Evolutionary conservation across 768 basidiomycete species (phyloP), one percentile per base, ranked within the genome.

Genomic region (Russula compacta): DNA sequence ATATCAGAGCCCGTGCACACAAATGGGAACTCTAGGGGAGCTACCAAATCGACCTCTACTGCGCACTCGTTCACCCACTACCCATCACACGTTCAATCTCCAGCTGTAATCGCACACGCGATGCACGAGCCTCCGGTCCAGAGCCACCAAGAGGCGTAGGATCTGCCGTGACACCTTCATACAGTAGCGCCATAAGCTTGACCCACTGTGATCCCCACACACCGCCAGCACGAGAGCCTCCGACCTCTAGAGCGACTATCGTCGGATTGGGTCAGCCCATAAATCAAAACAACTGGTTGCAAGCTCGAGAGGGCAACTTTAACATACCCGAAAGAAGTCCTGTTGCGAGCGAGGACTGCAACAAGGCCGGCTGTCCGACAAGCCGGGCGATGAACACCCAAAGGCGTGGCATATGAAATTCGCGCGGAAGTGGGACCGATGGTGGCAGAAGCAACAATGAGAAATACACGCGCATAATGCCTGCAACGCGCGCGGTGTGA

Each of bases 391-490:
- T 79, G 79, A 86, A 91, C 9, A 76, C 75, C 90, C 90, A 93
- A 64, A 78, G 81, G 56, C 84, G 76, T 2, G 86, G 79, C 35
- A 82, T 68, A 67, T 83, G 82, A 70, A 85, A 89, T 73, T 81
- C 74, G 29, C 68, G 69, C 56, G 82, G 72, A 59, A 87, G 64
- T 14, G 79, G 81, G 52, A 72, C 68, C 44, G 71, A 55, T 1
- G 74, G 72, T 6, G 73, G 74, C 4, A 72, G 66, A 15, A 64
- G 58, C 64, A 93, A 70, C 50, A 95, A 81, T 19, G 83, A 77
- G 70, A 92, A 91, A 74, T 95, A 98, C 24, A 98, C 83, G 35
- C 94, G 82, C 81, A 94, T 82, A 36, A 92, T 80, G 9, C 92
- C 92, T 35, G 83, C 75, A 50, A 94, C 75, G 24, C 95, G 83